A percentile compares a stretch with the other conserved stretches of the same genome.
These are phyloP conservation scores for Fragosphaeria purpurea DNA, from an alignment of 2,329 filamentous ascomycete genomes.

Conservation along the genomic window DNA sequence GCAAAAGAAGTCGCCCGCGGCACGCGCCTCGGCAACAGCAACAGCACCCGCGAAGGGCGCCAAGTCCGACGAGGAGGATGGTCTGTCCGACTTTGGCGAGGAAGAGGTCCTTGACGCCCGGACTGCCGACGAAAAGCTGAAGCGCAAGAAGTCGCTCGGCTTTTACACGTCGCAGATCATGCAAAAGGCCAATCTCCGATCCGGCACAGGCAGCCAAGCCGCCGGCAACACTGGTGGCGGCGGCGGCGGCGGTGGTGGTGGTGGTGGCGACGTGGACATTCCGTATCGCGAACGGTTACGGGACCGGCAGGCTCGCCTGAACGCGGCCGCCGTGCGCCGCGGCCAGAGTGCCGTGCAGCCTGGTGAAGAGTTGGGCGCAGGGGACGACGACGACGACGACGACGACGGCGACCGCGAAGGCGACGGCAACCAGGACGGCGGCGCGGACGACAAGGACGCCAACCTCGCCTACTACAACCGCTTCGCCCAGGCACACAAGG, in stretches of 20 bases:
- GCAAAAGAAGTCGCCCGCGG: conserved; percentile 20
- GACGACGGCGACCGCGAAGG: conserved; percentile 56
- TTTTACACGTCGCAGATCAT: conserved; percentile 98
- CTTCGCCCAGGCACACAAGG: conserved; percentile 17
- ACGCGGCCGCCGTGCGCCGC: conserved; percentile 77
- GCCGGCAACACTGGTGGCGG: not conserved
- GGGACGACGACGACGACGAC: conserved; percentile 57
- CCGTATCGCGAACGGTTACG: conserved; percentile 81
- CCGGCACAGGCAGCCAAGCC: conserved; percentile 59
- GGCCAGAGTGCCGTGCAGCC: conserved; percentile 55
- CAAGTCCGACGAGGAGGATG: conserved; percentile 28
- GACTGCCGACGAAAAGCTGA: conserved; percentile 76
- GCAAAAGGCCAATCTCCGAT: conserved; percentile 83
- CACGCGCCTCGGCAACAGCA: conserved; percentile 33
- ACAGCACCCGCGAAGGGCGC: conserved; percentile 4
- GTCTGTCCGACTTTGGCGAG: conserved; percentile 87
- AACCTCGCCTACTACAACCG: conserved; percentile 33
- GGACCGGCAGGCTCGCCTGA: conserved; percentile 77
- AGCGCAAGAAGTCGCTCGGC: conserved; percentile 81
- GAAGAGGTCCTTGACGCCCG: conserved; percentile 68
- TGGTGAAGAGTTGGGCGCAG: conserved; percentile 57
- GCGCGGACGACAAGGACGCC: conserved; percentile 75
- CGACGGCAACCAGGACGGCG: conserved; percentile 39
- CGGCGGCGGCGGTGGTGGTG: not conserved
- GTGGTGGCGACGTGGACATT: conserved; percentile 65